Evolutionary conservation across 2,329 filamentous ascomycete species (phyloP).

Genomic region (Thermomyces lanuginosus): DNA sequence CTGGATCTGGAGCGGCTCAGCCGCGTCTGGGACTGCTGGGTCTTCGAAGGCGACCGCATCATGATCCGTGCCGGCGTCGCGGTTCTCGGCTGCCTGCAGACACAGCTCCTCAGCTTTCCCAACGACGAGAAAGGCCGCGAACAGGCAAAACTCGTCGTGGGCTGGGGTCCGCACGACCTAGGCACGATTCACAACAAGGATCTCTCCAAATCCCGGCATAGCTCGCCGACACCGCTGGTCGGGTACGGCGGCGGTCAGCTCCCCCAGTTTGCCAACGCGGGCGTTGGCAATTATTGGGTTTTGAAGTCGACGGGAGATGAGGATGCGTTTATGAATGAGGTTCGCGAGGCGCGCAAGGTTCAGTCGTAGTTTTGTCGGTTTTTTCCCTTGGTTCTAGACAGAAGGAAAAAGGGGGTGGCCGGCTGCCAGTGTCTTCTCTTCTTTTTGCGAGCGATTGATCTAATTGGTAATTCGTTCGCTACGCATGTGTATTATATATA

Average conservation of each 20-base stretch:
- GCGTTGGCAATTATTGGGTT: constrained; percentile 27
- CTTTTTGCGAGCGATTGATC: too few species aligned
- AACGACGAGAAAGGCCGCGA: constrained; percentile 22
- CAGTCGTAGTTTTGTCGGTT: constrained; percentile 9
- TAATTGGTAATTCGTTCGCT: too few species aligned
- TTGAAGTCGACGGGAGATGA: constrained; percentile 22
- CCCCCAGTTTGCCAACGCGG: constrained; percentile 20
- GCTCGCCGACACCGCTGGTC: constrained; percentile 16
- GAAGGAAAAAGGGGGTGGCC: too few species aligned
- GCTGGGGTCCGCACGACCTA: constrained; percentile 21
- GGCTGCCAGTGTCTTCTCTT: too few species aligned
- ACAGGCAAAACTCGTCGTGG: constrained; percentile 17
- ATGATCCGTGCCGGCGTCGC: constrained; percentile 31
- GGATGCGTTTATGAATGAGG: constrained; percentile 27
- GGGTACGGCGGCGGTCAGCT: constrained; percentile 20
- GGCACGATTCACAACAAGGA: constrained; percentile 11
- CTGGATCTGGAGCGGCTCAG: constrained; percentile 37
- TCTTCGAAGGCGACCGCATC: constrained; percentile 42
- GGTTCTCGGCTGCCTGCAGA: constrained; percentile 26
- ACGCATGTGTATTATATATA: too few species aligned
- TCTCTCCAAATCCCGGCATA: constrained; percentile 19
- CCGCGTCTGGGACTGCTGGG: constrained; percentile 45
- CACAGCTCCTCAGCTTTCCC: constrained; percentile 24
- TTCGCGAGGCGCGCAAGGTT: constrained; percentile 28
- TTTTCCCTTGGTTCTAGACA: too few species aligned